Base-by-base conservation (phyloP, 805 yeast genomes). In the Scheffersomyces stipitis region DNA sequence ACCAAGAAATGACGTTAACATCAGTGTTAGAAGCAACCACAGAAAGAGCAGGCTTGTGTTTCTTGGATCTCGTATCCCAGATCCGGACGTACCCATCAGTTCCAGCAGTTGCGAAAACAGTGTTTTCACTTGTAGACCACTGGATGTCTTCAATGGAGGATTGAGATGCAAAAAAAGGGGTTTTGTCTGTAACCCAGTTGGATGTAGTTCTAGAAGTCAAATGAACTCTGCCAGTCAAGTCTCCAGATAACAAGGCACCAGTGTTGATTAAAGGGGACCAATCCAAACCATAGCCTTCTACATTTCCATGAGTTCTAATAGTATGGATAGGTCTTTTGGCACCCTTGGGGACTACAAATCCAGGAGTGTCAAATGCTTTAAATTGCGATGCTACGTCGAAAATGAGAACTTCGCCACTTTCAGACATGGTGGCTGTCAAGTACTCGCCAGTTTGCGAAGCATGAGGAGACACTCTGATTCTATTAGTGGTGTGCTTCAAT, bases 201-300 rank as follows among this genome's bases (percentile, higher is more conserved):
- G 83, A 73, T 4, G 85, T 74, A 30, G 86, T 85, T 59, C 96
- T 78, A 36, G 78, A 73, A 5, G 98, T 89, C 37, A 83, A 68
- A 61, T 76, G 85, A 28, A 91, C 77, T 54, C 91, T 73, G 34
- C 99, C 99, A 15, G 84, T 68, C 46, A 86, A 71, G 60, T 93
- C 99, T 52, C 99, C 99, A 3, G 95, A 78, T 39, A 93, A 71
- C 44, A 93, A 67, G 1, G 89, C 75, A 15, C 98, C 98, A 3
- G 87, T 78, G 46, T 74, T 75, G 42, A 81, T 76, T 45, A 84
- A 66, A 29, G 97, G 96, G 1, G 96, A 86, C 99, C 99, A 93
- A 62, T 91, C 99, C 30, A 93, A 62, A 12, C 96, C 99, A 55
- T 88, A 93, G 24, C 99, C 98, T 67, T 93, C 99, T n/a, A 86